A percentile compares a stretch with the other conserved stretches of the same genome.
Evolutionary conservation across 495 filamentous ascomycete genomes (phyloP).

Genomic region (Usnea hakonensis): DNA sequence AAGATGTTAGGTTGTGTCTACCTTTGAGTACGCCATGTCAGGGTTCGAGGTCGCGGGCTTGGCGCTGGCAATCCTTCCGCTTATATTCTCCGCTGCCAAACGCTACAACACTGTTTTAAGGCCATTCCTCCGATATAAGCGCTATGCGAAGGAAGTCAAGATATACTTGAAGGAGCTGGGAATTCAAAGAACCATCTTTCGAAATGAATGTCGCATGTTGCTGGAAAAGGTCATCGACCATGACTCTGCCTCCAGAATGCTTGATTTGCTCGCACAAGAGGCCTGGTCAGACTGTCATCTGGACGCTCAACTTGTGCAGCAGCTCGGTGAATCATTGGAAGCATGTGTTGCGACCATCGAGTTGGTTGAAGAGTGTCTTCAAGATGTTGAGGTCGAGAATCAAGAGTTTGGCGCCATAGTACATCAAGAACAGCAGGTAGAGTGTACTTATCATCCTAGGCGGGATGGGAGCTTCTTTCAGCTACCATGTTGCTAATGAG

Average conservation of each 20-base stretch:
- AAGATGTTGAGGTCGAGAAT: slow-evolving; percentile 20
- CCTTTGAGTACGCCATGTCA: slow-evolving; percentile 5
- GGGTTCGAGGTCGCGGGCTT: slow-evolving; percentile 24
- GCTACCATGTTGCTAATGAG: background rate
- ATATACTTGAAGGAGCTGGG: slow-evolving; percentile 7
- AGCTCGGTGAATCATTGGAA: slow-evolving; percentile 16
- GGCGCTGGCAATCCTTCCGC: slow-evolving; percentile 25
- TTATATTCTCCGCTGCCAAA: slow-evolving; percentile 25
- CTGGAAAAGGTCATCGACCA: slow-evolving; percentile 15
- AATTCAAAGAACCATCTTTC: slow-evolving; percentile 18
- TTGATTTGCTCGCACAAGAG: background rate
- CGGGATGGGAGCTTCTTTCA: background rate
- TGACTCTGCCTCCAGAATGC: slow-evolving; percentile 11
- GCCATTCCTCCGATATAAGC: slow-evolving; percentile 23
- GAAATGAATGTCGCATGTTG: slow-evolving; percentile 16
- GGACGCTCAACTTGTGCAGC: slow-evolving; percentile 3
- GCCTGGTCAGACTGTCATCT: slow-evolving; percentile 8
- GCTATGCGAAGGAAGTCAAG: slow-evolving; percentile 18
- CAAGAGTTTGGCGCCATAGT: slow-evolving; percentile 11
- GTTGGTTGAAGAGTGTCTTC: slow-evolving; percentile 16
- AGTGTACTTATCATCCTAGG: background rate
- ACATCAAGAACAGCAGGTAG: slow-evolving; percentile 7
- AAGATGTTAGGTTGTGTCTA: background rate
- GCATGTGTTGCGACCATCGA: slow-evolving; percentile 17
- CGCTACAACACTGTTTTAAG: slow-evolving; percentile 25